These are phyloP conservation scores for Neobulgaria alba DNA, from an alignment of 2,329 filamentous ascomycete genomes.

Conservation along the genomic window DNA sequence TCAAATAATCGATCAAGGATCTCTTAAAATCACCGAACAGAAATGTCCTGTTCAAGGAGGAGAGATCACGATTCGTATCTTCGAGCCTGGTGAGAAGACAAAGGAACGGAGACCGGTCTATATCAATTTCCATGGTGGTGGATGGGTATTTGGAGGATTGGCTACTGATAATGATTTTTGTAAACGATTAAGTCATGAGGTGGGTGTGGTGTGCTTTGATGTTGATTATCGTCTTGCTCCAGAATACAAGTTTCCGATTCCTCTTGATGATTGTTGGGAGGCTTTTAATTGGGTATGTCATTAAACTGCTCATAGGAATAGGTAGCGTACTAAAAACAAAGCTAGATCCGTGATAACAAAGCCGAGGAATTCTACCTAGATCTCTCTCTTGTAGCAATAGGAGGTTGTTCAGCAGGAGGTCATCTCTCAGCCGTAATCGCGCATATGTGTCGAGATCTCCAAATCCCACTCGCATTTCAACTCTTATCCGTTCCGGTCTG, in stretches of 20 bases:
- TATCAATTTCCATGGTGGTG: conserved; percentile 28
- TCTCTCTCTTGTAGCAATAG: conserved; percentile 12
- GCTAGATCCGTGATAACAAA: conserved; percentile 7
- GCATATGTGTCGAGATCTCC: conserved; percentile 13
- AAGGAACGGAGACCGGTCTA: conserved; percentile 30
- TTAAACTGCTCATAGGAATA: not conserved
- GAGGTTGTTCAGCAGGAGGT: conserved; percentile 16
- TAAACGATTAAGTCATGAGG: conserved; percentile 32
- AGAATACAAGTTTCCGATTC: conserved; percentile 37
- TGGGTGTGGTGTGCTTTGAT: conserved; percentile 35
- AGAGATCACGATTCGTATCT: conserved; percentile 34
- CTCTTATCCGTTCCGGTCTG: conserved; percentile 13
- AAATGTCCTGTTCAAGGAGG: conserved; percentile 32
- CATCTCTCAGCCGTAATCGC: conserved; percentile 15
- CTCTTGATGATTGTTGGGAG: conserved; percentile 37
- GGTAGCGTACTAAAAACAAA: too few relatives aligned
- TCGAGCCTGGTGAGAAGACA: conserved; percentile 28
- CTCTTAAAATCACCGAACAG: conserved; percentile 33
- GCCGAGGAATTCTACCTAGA: conserved; percentile 18
- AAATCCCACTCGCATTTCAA: conserved; percentile 15
- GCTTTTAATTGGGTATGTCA: conserved; percentile 33
- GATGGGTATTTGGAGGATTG: conserved; percentile 36
- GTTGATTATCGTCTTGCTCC: conserved; percentile 37
- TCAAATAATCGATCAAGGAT: conserved; percentile 27
- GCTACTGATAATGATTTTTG: conserved; percentile 33